Conservation (phyloP, 208 protist species). For the Acanthamoeba castellanii region DNA sequence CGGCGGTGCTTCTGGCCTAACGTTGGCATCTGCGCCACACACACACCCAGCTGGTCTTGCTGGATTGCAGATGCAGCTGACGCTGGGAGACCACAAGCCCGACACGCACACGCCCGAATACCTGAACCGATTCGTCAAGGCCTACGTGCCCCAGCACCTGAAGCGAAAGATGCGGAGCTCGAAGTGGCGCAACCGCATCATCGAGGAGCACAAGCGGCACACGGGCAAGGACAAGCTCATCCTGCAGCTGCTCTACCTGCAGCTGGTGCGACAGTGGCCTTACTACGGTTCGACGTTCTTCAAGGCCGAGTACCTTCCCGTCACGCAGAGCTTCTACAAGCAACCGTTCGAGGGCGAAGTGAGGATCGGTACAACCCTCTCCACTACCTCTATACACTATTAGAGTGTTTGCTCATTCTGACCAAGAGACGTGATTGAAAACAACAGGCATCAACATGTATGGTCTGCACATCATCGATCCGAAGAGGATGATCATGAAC, state of each 20-base stretch:
- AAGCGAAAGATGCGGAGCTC: conserved; percentile 23
- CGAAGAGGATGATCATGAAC: conserved; percentile 72
- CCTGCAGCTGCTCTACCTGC: conserved; percentile 71
- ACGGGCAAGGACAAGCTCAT: conserved; percentile 70
- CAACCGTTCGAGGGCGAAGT: conserved; percentile 74
- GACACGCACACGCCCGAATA: conserved; percentile 52
- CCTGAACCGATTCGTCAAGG: conserved; percentile 34
- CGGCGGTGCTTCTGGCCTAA: not conserved
- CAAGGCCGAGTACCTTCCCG: conserved; percentile 72
- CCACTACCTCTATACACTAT: not conserved
- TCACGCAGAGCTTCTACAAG: conserved; percentile 39
- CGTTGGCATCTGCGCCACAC: not conserved
- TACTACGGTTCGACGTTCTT: conserved; percentile 76
- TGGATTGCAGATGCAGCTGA: conserved; percentile 69
- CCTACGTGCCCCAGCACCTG: conserved; percentile 70
- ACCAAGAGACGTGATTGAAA: not conserved
- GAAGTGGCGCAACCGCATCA: conserved; percentile 23
- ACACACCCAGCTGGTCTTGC: conserved; percentile 26
- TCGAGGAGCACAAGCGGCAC: conserved; percentile 64
- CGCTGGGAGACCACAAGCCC: conserved; percentile 69
- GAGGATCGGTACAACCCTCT: conserved; percentile 32
- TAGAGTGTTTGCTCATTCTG: not conserved
- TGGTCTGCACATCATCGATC: conserved; percentile 72
- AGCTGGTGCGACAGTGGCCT: conserved; percentile 70
- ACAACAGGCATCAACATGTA: conserved; percentile 68